Evolutionary conservation across 352 stramenopile genomes (phyloP).

Genomic region (Phytopythium cucurbitacearum): DNA sequence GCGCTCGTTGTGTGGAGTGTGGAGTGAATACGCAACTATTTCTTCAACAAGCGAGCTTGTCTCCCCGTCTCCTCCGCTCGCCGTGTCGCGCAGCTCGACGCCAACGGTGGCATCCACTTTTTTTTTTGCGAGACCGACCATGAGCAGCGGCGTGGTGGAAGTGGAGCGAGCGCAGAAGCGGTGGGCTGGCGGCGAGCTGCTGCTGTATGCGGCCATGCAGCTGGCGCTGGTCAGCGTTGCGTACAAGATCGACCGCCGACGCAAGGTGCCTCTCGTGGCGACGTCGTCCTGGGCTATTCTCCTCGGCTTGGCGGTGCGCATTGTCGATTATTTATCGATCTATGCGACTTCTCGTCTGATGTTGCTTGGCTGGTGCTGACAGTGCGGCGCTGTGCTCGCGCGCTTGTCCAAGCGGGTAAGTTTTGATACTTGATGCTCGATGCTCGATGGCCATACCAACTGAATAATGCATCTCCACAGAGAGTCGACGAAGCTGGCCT

Average conservation of each 20-base stretch:
- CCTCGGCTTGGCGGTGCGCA: constrained; percentile 36
- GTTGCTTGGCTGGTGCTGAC: neutral
- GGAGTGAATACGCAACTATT: too few relatives aligned
- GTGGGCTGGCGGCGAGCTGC: constrained; percentile 38
- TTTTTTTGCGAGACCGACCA: neutral
- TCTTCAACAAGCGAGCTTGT: too few relatives aligned
- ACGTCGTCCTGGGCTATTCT: constrained; percentile 52
- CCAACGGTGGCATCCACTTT: too few relatives aligned
- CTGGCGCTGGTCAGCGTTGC: constrained; percentile 48
- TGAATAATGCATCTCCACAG: constrained; percentile 4
- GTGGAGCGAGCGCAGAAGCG: constrained; percentile 17
- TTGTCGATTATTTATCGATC: neutral
- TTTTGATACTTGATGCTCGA: neutral
- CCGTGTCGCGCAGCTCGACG: neutral
- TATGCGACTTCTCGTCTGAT: neutral
- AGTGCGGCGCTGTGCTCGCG: constrained; percentile 28
- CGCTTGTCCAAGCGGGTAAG: constrained; percentile 18
- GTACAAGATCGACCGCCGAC: constrained; percentile 46
- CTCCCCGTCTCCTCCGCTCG: neutral
- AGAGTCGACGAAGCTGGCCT: constrained; percentile 27
- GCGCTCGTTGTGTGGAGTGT: too few relatives aligned
- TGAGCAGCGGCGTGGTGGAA: neutral
- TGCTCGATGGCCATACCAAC: neutral
- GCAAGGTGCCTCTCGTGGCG: constrained; percentile 32
- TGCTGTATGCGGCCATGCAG: constrained; percentile 41